Percentiles rank a stretch among this genome's conserved stretches.
phyloP scores from a whole-genome alignment of 2,329 filamentous ascomycete genomes.

The Achaetomium macrosporum region DNA sequence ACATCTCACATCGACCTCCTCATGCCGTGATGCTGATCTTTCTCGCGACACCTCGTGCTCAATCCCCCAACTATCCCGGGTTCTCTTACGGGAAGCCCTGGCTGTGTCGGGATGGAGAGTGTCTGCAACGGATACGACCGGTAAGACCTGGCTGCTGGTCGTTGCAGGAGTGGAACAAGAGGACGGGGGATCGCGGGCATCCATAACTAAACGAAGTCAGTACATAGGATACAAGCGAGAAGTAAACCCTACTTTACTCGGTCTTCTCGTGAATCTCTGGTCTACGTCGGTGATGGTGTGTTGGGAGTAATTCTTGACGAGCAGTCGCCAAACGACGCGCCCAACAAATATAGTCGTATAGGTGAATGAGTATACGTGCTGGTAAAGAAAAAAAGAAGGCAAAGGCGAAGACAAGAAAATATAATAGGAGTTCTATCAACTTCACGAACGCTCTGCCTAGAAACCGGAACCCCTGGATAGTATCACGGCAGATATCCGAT shows the following conservation, averaged over 20 bases:
- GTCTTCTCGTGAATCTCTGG: not conserved
- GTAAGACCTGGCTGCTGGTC: not conserved
- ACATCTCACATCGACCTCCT: not conserved
- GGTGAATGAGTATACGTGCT: not conserved
- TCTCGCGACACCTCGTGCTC: not conserved
- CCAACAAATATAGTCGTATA: not conserved
- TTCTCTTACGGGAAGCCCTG: not conserved
- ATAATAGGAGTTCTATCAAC: not conserved
- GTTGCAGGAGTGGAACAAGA: not conserved
- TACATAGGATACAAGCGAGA: not conserved
- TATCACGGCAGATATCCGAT: conserved; percentile 4
- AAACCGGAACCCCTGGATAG: conserved; percentile 4
- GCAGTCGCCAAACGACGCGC: not conserved
- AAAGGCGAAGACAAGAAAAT: not conserved
- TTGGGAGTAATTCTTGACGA: not conserved
- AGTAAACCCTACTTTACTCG: conserved; percentile 1
- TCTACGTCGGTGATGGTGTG: not conserved
- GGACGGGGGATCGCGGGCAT: not conserved
- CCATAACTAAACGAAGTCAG: conserved; percentile 1
- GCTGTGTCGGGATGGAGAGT: conserved; percentile 1
- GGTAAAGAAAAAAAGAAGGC: not conserved
- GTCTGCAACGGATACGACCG: not conserved
- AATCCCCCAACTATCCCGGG: not conserved
- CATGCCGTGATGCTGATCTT: not conserved
- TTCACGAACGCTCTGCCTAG: not conserved